Evolutionary conservation across 2,329 filamentous ascomycete species (phyloP).

Genomic region (Samsoniella hepiali): DNA sequence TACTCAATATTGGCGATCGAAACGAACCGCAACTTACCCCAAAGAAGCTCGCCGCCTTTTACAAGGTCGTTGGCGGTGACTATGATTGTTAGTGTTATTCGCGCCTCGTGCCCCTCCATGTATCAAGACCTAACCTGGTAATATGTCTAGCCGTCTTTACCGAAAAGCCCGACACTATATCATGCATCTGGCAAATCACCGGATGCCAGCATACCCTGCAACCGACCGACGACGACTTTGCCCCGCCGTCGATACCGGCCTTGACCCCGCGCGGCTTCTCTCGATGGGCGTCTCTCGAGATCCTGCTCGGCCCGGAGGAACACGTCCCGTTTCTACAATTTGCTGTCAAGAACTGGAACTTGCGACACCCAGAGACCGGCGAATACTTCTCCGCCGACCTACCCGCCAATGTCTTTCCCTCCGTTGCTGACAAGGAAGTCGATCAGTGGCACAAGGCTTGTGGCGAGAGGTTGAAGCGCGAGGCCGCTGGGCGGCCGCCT

Average conservation of each 20-base stretch:
- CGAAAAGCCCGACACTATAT: conserved; percentile 69
- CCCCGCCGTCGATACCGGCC: conserved; percentile 73
- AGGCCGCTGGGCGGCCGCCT: conserved; percentile 44
- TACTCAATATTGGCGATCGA: conserved; percentile 56
- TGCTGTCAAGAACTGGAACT: conserved; percentile 72
- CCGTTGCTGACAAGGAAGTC: conserved; percentile 72
- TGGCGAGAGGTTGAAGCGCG: conserved; percentile 63
- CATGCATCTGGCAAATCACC: conserved; percentile 87
- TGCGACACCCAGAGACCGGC: conserved; percentile 72
- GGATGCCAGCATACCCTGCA: conserved; percentile 83
- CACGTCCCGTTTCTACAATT: conserved; percentile 81
- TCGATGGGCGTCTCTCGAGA: conserved; percentile 89
- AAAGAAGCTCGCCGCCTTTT: conserved; percentile 71
- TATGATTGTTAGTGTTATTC: conserved; percentile 58
- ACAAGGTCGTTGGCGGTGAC: conserved; percentile 69
- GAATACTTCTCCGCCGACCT: conserved; percentile 61
- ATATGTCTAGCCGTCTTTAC: conserved; percentile 65
- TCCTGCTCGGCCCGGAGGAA: conserved; percentile 81
- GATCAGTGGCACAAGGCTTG: conserved; percentile 82
- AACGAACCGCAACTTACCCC: conserved; percentile 55
- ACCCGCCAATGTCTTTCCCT: conserved; percentile 63
- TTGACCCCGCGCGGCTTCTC: conserved; percentile 82
- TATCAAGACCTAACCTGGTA: background rate
- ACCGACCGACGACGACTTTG: conserved; percentile 69
- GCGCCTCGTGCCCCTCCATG: conserved; percentile 3